phyloP scores from a whole-genome alignment of 352 stramenopile species.

The Phytophthora sp. region DNA sequence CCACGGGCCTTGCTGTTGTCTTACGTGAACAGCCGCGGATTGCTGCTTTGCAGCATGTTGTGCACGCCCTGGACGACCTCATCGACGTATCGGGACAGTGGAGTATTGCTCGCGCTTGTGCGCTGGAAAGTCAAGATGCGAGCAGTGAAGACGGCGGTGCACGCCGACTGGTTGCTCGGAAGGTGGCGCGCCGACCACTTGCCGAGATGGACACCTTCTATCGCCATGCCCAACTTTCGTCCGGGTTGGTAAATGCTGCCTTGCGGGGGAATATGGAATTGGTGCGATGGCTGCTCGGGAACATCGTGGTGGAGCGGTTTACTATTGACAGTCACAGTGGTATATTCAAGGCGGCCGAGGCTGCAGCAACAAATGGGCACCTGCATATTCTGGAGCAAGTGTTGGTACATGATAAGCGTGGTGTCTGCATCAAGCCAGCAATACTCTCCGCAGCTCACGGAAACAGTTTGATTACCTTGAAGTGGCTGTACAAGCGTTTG shows the following conservation, averaged over 20 bases:
- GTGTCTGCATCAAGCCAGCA: constrained; percentile 11
- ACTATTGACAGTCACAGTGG: constrained; percentile 30
- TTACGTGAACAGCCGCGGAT: constrained; percentile 26
- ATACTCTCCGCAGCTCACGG: constrained; percentile 25
- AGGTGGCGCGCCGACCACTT: constrained; percentile 29
- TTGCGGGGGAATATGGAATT: constrained; percentile 20
- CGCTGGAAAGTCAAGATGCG: constrained; percentile 12
- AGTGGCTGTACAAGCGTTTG: constrained; percentile 28
- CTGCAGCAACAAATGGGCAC: constrained; percentile 21
- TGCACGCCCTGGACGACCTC: constrained; percentile 31
- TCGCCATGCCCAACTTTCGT: constrained; percentile 30
- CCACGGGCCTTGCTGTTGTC: constrained; percentile 30
- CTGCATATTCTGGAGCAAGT: constrained; percentile 31
- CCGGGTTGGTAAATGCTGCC: constrained; percentile 26
- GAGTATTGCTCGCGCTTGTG: constrained; percentile 37
- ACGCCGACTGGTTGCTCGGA: constrained; percentile 23
- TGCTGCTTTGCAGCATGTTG: constrained; percentile 33
- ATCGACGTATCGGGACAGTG: constrained; percentile 39
- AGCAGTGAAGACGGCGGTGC: constrained; percentile 17
- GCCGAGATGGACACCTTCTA: constrained; percentile 38
- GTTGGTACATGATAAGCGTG: constrained; percentile 27
- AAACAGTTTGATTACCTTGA: constrained; percentile 12
- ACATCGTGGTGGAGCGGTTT: constrained; percentile 23
- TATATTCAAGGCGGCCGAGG: constrained; percentile 33
- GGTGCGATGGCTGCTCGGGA: constrained; percentile 29